Percentiles rank a stretch among this genome's conserved stretches.
These are phyloP conservation scores for Epichloe baconii DNA, from an alignment of 2,329 filamentous ascomycete genomes.

Conservation along the genomic window DNA sequence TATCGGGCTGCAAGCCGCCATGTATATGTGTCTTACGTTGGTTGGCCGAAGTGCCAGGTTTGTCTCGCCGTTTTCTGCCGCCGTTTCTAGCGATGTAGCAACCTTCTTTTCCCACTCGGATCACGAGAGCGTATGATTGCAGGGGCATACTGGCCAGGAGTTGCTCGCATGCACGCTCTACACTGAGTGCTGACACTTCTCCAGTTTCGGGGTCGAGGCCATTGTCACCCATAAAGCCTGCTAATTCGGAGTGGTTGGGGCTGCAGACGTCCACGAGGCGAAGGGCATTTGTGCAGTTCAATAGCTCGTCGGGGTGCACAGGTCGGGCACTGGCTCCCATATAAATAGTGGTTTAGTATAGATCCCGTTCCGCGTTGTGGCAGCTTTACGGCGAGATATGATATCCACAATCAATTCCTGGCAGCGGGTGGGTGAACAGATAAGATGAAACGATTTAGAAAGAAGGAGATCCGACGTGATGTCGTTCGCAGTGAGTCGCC, in stretches of 20 bases:
- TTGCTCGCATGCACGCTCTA: slow-evolving; percentile 50
- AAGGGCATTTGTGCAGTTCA: slow-evolving; percentile 51
- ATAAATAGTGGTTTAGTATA: slow-evolving; percentile 59
- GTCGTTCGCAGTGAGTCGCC: slow-evolving; percentile 62
- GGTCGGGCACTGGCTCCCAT: slow-evolving; percentile 91
- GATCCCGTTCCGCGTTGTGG: slow-evolving; percentile 15
- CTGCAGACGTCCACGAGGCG: slow-evolving; percentile 50
- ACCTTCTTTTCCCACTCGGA: slow-evolving; percentile 59
- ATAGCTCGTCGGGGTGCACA: slow-evolving; percentile 58
- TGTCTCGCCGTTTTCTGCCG: slow-evolving; percentile 25
- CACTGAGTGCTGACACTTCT: slow-evolving; percentile 34
- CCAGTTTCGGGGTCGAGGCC: slow-evolving; percentile 42
- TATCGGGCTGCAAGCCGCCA: slow-evolving; percentile 44
- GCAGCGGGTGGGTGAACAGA: slow-evolving; percentile 69
- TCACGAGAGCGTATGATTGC: slow-evolving; percentile 51
- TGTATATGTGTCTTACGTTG: slow-evolving; percentile 29
- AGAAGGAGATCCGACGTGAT: slow-evolving; percentile 53
- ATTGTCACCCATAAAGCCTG: slow-evolving; percentile 60
- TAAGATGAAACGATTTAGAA: slow-evolving; percentile 72
- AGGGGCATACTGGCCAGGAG: slow-evolving; percentile 51
- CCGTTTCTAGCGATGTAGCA: slow-evolving; percentile 52
- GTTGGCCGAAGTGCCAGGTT: slow-evolving; percentile 3
- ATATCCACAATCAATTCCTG: slow-evolving; percentile 65
- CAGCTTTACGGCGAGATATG: slow-evolving; percentile 37
- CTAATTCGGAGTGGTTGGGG: slow-evolving; percentile 86